Evolutionary conservation across 306 rosid species (phyloP).

Genomic region (Purshia tridentata): DNA sequence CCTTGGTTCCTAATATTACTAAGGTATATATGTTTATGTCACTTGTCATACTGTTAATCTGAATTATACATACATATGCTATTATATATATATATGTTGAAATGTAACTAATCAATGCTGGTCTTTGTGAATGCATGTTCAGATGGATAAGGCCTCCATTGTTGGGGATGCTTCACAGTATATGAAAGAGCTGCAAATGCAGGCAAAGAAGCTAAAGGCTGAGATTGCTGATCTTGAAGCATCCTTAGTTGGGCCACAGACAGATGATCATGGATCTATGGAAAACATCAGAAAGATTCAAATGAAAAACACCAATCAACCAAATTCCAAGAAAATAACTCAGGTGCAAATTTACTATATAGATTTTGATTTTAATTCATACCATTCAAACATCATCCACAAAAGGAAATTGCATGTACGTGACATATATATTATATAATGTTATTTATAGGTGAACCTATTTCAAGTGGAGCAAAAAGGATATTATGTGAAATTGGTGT

Average conservation of each 20-base stretch:
- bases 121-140: not conserved
- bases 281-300: constrained; percentile 33
- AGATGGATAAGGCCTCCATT: constrained; percentile 92
- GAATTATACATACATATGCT: too few species aligned
- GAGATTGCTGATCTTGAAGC: constrained; percentile 72
- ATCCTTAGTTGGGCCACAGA: constrained; percentile 40
- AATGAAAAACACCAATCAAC: constrained; percentile 17
- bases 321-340: constrained; percentile 42
- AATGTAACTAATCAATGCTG: not conserved
- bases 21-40: constrained; percentile 37
- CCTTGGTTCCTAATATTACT: constrained; percentile 75
- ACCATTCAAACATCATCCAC: too few species aligned
- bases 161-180: constrained; percentile 73
- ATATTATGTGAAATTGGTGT: constrained; percentile 51
- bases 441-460: constrained; percentile 59
- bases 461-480: constrained; percentile 75
- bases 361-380: too few species aligned
- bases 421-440: too few species aligned
- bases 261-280: constrained; percentile 33
- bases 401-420: too few species aligned
- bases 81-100: not conserved
- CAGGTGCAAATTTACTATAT: too few species aligned
- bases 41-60: too few species aligned
- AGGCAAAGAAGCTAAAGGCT: constrained; percentile 57
- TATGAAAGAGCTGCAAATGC: constrained; percentile 60